A percentile compares a stretch with the other conserved stretches of the same genome.
Conservation (phyloP, 2,329 filamentous ascomycete genomes). For the Neofusicoccum parvum region DNA sequence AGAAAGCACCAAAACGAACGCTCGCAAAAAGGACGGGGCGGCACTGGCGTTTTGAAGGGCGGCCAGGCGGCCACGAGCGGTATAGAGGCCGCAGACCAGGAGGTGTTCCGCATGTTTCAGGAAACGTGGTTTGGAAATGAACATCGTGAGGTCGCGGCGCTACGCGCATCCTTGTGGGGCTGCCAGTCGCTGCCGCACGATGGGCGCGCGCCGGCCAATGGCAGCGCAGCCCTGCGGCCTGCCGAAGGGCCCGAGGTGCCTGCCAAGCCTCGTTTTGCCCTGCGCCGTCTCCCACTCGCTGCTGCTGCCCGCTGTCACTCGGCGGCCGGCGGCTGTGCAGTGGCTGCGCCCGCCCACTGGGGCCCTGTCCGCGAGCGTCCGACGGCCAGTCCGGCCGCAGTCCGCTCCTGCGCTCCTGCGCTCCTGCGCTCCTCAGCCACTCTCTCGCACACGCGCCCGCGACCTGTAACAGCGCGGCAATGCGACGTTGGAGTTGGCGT, state of each 20-base stretch:
- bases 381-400: neutral
- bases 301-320: neutral
- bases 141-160: conserved; percentile 13
- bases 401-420: no score
- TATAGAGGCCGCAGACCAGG: conserved; percentile 2
- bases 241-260: neutral
- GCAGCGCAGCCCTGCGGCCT: neutral
- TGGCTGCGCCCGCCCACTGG: conserved; percentile 6
- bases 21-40: neutral
- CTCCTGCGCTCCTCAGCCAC: neutral
- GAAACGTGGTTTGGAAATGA: conserved; percentile 13
- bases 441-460: neutral
- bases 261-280: neutral
- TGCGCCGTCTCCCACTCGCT: conserved; percentile 11
- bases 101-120: conserved; percentile 17
- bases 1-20: conserved; percentile 5
- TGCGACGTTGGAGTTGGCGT: neutral
- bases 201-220: neutral
- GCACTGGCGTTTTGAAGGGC: conserved; percentile 14
- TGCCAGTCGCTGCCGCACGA: conserved; percentile 5
- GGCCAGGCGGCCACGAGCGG: neutral
- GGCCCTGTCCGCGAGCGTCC: neutral
- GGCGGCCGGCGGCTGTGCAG: conserved; percentile 2
- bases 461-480: neutral
- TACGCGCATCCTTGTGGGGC: neutral